Conservation (phyloP, 202 grass and related monocot genomes). For the Panicum hallii region DNA sequence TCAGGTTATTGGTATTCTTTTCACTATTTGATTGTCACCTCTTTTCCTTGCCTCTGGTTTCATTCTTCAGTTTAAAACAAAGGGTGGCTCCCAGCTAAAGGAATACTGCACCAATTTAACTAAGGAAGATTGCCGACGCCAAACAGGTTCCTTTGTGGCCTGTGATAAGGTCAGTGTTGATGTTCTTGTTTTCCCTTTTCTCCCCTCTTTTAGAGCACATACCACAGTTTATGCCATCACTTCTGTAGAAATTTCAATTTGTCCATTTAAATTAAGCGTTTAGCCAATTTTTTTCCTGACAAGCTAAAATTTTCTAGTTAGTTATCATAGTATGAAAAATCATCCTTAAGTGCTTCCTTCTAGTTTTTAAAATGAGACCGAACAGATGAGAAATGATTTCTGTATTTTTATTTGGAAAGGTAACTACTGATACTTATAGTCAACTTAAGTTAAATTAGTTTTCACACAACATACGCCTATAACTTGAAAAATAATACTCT, state of each 20-base stretch:
- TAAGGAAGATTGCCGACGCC: conserved; percentile 97
- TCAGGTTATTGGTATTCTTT: conserved; percentile 20
- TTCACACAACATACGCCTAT: not conserved
- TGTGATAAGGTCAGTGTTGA: conserved; percentile 85
- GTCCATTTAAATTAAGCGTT: conserved; percentile 11
- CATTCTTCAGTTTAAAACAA: conserved; percentile 91
- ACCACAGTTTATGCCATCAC: not conserved
- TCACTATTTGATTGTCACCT: conserved; percentile 11
- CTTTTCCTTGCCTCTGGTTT: conserved; percentile 20
- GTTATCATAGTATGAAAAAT: conserved; percentile 10
- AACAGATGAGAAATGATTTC: not conserved
- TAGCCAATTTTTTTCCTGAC: not conserved
- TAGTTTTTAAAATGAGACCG: conserved; percentile 26
- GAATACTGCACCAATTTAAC: conserved; percentile 99
- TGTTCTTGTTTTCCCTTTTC: conserved; percentile 22
- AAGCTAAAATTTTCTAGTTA: conserved; percentile 24
- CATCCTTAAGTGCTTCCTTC: not conserved
- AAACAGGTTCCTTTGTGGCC: conserved; percentile 87
- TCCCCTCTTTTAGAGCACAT: not conserved
- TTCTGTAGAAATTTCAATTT: conserved; percentile 18
- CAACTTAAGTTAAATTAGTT: conserved; percentile 19
- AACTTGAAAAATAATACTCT: conserved; percentile 28
- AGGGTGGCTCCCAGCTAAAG: conserved; percentile 98
- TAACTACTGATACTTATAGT: not conserved
- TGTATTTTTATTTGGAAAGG: conserved; percentile 11